Conservation (phyloP, 139 green algal genomes). For the Picochlorum sp. region DNA sequence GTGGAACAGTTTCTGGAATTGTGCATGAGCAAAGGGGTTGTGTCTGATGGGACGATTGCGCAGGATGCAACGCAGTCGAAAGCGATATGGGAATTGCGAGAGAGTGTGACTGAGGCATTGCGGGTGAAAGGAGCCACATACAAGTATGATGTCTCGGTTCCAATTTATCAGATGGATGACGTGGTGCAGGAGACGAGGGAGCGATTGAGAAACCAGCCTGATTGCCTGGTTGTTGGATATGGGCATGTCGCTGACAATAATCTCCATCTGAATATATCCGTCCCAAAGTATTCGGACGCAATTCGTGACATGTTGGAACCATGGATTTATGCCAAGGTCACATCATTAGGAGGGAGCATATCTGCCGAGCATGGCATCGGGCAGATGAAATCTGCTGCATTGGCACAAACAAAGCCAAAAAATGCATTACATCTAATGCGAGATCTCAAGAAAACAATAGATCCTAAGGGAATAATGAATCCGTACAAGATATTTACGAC, state of each 20-base stretch:
- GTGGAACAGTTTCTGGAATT: constrained; percentile 68
- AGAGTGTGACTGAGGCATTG: constrained; percentile 82
- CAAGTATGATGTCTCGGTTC: constrained; percentile 78
- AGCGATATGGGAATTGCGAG: constrained; percentile 80
- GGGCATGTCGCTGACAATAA: constrained; percentile 96
- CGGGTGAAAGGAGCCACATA: constrained; percentile 57
- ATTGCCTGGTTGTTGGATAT: constrained; percentile 70
- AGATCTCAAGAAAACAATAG: constrained; percentile 73
- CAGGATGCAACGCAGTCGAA: constrained; percentile 56
- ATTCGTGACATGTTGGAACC: constrained; percentile 76
- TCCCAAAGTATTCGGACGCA: constrained; percentile 24
- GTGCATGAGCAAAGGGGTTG: constrained; percentile 18
- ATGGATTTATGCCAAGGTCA: constrained; percentile 89
- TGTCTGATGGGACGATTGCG: constrained; percentile 43
- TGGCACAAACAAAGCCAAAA: constrained; percentile 68
- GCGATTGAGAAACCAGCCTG: constrained; percentile 29
- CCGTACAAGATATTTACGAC: constrained; percentile 88
- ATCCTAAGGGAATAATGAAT: constrained; percentile 88
- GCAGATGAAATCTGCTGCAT: constrained; percentile 74
- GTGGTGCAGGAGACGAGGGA: constrained; percentile 70
- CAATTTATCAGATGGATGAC: constrained; percentile 57
- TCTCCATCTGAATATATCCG: constrained; percentile 91
- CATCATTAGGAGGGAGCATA: constrained; percentile 64
- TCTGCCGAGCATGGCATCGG: constrained; percentile 95
- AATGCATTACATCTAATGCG: constrained; percentile 74